These are phyloP conservation scores for Beverwykella pulmonaria DNA, from an alignment of 495 filamentous ascomycete genomes.

Conservation along the genomic window DNA sequence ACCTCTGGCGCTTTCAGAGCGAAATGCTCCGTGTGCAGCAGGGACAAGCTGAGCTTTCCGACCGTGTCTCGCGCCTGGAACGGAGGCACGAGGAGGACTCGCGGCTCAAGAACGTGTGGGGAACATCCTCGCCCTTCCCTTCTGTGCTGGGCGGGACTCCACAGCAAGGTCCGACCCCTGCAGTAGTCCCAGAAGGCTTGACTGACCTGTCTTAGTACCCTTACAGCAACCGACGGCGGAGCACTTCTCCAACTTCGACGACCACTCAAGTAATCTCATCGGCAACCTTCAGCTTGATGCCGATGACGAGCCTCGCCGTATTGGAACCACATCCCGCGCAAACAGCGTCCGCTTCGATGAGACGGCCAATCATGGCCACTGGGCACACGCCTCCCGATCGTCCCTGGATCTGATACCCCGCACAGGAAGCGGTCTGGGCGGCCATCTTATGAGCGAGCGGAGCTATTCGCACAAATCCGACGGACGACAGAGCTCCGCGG, in stretches of 20 bases:
- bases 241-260: slow-evolving; percentile 82
- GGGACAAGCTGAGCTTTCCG: slow-evolving; percentile 77
- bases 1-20: slow-evolving; percentile 84
- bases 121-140: slow-evolving; percentile 76
- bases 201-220: slow-evolving; percentile 58
- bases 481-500: slow-evolving; percentile 89
- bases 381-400: slow-evolving; percentile 77
- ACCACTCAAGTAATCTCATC: slow-evolving; percentile 69
- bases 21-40: slow-evolving; percentile 82
- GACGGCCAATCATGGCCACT: slow-evolving; percentile 88
- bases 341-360: slow-evolving; percentile 99
- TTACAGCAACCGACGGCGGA: slow-evolving; percentile 73
- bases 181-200: neutral
- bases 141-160: slow-evolving; percentile 66
- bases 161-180: slow-evolving; percentile 68
- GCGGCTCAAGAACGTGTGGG: slow-evolving; percentile 83
- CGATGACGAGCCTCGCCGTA: slow-evolving; percentile 85
- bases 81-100: slow-evolving; percentile 81
- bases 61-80: slow-evolving; percentile 77
- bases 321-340: slow-evolving; percentile 78
- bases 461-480: slow-evolving; percentile 94
- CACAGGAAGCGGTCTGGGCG: slow-evolving; percentile 78
- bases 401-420: slow-evolving; percentile 79
- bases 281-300: slow-evolving; percentile 77
- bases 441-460: slow-evolving; percentile 82